Evolutionary conservation across 768 basidiomycete species (phyloP).

Genomic region (Xerocomellus amylosporus): DNA sequence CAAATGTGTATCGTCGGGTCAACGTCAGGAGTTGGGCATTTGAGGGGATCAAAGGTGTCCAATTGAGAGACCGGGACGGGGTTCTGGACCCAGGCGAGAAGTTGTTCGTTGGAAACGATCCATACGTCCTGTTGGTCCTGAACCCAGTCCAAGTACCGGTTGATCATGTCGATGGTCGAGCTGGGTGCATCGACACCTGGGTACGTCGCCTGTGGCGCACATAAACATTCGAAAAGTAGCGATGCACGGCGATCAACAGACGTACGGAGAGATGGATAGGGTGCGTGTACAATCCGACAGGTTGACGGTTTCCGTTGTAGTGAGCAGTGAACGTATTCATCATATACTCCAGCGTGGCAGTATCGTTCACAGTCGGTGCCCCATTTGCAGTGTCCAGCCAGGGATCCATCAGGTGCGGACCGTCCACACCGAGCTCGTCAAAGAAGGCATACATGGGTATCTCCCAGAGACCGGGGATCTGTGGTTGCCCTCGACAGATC

Average conservation of each 20-base stretch:
- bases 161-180: constrained; percentile 4
- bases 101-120: constrained; percentile 1
- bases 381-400: neutral
- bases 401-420: constrained; percentile 1
- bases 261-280: neutral
- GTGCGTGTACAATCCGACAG: neutral
- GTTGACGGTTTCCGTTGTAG: neutral
- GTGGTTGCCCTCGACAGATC: neutral
- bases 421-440: neutral
- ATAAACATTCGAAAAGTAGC: neutral
- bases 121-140: neutral
- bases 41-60: neutral
- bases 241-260: neutral
- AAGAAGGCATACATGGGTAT: neutral
- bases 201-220: neutral
- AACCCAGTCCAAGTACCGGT: neutral
- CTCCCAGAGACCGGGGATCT: neutral
- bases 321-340: neutral
- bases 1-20: neutral
- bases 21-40: neutral
- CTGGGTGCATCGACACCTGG: neutral
- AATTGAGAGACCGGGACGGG: neutral
- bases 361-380: neutral
- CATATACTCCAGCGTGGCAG: neutral
- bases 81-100: neutral